Conservation (phyloP, 352 stramenopile species). For the Thalassiosira hispida region DNA sequence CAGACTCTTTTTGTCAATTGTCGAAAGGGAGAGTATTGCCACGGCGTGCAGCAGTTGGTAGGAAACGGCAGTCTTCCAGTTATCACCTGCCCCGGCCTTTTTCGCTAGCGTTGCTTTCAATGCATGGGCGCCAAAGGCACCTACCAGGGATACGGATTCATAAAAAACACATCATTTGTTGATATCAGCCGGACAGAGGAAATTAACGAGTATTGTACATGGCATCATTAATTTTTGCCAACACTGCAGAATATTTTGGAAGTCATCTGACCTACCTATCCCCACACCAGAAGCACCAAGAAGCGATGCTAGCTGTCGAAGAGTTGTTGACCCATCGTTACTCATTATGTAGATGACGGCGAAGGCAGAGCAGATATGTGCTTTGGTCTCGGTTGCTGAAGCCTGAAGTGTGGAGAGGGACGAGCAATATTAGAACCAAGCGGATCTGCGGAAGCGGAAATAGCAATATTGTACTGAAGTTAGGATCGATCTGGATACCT, state of each 20-base stretch:
- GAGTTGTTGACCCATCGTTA: slow-evolving; percentile 23
- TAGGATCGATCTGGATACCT: too few species aligned
- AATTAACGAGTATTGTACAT: too few species aligned
- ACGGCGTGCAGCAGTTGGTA: slow-evolving; percentile 82
- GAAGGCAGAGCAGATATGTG: too few species aligned
- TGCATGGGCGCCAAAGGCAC: slow-evolving; percentile 81
- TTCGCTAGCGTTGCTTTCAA: slow-evolving; percentile 64
- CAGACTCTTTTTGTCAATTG: slow-evolving; percentile 29
- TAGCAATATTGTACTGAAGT: too few species aligned
- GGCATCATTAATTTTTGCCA: too few species aligned
- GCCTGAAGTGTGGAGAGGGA: too few species aligned
- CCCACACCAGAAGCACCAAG: slow-evolving; percentile 50
- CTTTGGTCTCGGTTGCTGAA: too few species aligned
- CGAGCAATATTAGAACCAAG: too few species aligned
- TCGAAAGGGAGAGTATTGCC: slow-evolving; percentile 73
- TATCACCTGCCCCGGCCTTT: slow-evolving; percentile 50
- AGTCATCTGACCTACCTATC: slow-evolving; percentile 26
- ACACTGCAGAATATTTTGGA: too few species aligned
- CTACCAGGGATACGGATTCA: background rate
- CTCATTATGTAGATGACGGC: too few species aligned
- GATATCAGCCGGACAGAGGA: slow-evolving; percentile 20
- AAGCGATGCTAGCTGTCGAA: slow-evolving; percentile 39
- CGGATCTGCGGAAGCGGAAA: too few species aligned
- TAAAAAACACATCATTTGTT: too few species aligned
- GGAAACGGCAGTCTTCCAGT: slow-evolving; percentile 75